These are phyloP conservation scores for Metschnikowia colocasiae DNA, from an alignment of 805 yeast genomes.

Conservation along the genomic window DNA sequence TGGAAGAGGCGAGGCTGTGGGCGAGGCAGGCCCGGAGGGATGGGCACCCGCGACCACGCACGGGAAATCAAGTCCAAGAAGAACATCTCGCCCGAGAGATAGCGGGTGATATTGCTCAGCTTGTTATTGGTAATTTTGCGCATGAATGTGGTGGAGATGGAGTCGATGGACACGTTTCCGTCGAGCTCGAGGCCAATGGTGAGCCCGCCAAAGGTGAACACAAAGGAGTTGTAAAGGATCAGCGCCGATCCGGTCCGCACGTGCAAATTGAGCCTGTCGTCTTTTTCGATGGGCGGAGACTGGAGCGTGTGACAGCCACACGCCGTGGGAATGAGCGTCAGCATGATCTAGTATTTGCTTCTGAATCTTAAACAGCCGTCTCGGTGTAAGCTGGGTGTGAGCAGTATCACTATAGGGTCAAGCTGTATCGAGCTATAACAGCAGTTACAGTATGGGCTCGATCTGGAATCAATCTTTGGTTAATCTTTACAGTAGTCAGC, in stretches of 20 bases:
- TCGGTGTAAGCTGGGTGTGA: no score
- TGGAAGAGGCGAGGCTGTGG: slow-evolving; percentile 56
- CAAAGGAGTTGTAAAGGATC: slow-evolving; percentile 52
- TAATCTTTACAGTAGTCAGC: no score
- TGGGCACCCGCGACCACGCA: slow-evolving; percentile 48
- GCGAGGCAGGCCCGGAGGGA: slow-evolving; percentile 20
- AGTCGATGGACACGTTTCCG: slow-evolving; percentile 34
- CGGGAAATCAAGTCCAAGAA: slow-evolving; percentile 56
- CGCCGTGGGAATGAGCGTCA: slow-evolving; percentile 65
- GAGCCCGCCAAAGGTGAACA: slow-evolving; percentile 68
- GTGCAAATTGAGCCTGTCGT: slow-evolving; percentile 52
- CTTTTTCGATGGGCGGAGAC: slow-evolving; percentile 53
- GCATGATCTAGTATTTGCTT: no score
- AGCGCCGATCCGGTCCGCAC: slow-evolving; percentile 69
- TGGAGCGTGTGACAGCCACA: slow-evolving; percentile 55
- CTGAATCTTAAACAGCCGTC: no score
- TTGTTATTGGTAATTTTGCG: slow-evolving; percentile 24
- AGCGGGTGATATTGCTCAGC: slow-evolving; percentile 29
- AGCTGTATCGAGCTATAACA: no score
- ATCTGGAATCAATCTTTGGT: no score
- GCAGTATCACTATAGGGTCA: no score
- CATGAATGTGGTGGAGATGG: slow-evolving; percentile 38
- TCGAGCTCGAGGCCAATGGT: slow-evolving; percentile 51
- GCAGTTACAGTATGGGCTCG: no score
- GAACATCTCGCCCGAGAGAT: slow-evolving; percentile 63